These are phyloP conservation scores for Colletotrichum neosansevieriae DNA, from an alignment of 2,329 filamentous ascomycete genomes.

Conservation along the genomic window DNA sequence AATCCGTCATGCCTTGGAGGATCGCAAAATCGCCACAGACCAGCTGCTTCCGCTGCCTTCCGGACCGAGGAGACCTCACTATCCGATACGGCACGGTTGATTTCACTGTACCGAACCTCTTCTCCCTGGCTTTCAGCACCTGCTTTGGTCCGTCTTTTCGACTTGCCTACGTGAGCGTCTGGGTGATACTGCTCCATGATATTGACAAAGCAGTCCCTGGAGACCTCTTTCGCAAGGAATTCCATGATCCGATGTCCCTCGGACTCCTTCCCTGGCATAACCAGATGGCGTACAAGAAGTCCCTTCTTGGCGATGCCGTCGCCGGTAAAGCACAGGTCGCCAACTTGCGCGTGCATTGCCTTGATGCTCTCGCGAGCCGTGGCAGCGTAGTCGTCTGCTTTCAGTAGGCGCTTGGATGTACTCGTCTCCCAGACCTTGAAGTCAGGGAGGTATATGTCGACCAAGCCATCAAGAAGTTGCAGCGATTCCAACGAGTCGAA, in stretches of 20 bases:
- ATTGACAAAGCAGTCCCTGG: slow-evolving; percentile 81
- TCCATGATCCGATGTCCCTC: slow-evolving; percentile 81
- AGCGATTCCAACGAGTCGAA: slow-evolving; percentile 83
- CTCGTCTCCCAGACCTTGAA: slow-evolving; percentile 83
- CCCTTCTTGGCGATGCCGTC: slow-evolving; percentile 86
- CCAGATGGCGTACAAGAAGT: slow-evolving; percentile 80
- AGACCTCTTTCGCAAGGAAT: slow-evolving; percentile 80
- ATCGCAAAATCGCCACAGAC: slow-evolving; percentile 85
- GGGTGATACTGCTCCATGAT: slow-evolving; percentile 93
- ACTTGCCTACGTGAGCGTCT: slow-evolving; percentile 83
- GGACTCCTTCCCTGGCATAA: slow-evolving; percentile 84
- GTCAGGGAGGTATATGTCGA: slow-evolving; percentile 90
- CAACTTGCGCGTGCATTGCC: slow-evolving; percentile 84
- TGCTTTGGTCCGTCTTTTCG: slow-evolving; percentile 55
- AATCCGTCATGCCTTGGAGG: slow-evolving; percentile 65
- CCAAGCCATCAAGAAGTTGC: slow-evolving; percentile 79
- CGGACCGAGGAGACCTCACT: slow-evolving; percentile 76
- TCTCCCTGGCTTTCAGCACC: slow-evolving; percentile 49
- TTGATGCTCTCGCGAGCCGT: slow-evolving; percentile 82
- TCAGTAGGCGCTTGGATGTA: slow-evolving; percentile 78
- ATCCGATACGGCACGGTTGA: slow-evolving; percentile 77
- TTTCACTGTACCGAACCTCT: slow-evolving; percentile 77
- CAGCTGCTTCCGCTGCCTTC: slow-evolving; percentile 75
- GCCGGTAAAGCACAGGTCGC: slow-evolving; percentile 83
- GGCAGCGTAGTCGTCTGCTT: slow-evolving; percentile 80